phyloP scores from a whole-genome alignment of 331 rosid genomes.

The Pyrus hybrid region DNA sequence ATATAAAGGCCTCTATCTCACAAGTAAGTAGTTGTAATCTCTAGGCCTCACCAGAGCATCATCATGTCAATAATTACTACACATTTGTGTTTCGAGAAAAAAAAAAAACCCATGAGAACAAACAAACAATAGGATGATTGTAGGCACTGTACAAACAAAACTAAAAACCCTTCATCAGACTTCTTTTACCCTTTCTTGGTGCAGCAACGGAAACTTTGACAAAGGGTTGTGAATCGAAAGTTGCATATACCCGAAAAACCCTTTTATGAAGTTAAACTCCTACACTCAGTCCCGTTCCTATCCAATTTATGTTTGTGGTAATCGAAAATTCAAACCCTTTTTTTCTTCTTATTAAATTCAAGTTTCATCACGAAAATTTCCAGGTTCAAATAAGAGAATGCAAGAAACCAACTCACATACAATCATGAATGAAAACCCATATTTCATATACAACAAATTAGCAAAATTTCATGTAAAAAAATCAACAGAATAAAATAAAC shows the following conservation, averaged over 20 bases:
- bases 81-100: background rate
- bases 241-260: too few species aligned
- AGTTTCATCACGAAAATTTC: background rate
- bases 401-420: background rate
- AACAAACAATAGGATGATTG: background rate
- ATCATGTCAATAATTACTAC: background rate
- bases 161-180: background rate
- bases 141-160: too few species aligned
- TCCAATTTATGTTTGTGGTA: background rate
- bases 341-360: background rate
- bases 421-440: background rate
- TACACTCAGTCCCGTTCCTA: background rate
- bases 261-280: background rate
- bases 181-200: background rate
- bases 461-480: background rate
- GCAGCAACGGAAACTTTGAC: background rate
- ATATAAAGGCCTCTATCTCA: too few species aligned
- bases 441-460: background rate
- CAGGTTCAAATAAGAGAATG: background rate
- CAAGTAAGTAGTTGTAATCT: background rate
- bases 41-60: background rate
- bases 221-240: too few species aligned
- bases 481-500: background rate
- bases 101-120: background rate
- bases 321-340: background rate